These are phyloP conservation scores for Malassezia yamatoensis DNA, from an alignment of 1,284 basidiomycete genomes.

Conservation along the genomic window DNA sequence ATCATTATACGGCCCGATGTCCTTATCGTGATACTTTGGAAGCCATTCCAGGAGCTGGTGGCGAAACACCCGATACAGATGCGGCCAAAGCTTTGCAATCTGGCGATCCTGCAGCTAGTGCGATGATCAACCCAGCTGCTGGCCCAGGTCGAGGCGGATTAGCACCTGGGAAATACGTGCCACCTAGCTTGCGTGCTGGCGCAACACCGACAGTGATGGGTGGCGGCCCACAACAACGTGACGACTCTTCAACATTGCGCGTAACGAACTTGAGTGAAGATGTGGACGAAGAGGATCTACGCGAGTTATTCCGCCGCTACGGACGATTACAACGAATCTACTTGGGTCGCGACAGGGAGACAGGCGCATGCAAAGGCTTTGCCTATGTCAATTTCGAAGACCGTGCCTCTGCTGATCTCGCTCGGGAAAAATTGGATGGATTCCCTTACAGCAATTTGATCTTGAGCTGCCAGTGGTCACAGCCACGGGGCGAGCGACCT, in stretches of 20 bases:
- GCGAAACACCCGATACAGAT: constrained; percentile 30
- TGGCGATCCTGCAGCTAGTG: constrained; percentile 50
- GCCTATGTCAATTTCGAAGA: constrained; percentile 92
- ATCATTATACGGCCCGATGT: constrained; percentile 96
- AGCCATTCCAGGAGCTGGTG: constrained; percentile 57
- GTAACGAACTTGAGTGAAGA: constrained; percentile 96
- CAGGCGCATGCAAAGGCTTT: constrained; percentile 88
- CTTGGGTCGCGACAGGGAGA: constrained; percentile 89
- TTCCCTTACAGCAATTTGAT: constrained; percentile 78
- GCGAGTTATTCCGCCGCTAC: constrained; percentile 65
- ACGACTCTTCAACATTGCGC: constrained; percentile 89
- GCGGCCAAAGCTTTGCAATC: constrained; percentile 7
- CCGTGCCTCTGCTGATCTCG: constrained; percentile 66
- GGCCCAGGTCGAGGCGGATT: constrained; percentile 29
- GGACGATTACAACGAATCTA: constrained; percentile 73
- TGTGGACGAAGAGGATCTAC: constrained; percentile 84
- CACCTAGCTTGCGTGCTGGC: constrained; percentile 71
- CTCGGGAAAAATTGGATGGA: constrained; percentile 87
- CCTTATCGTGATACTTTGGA: constrained; percentile 84
- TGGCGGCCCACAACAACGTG: constrained; percentile 51
- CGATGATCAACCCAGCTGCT: constrained; percentile 51
- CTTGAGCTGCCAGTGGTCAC: constrained; percentile 73
- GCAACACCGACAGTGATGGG: constrained; percentile 62
- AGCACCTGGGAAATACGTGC: constrained; percentile 71
- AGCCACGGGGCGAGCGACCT: constrained; percentile 43